Percentiles rank a stretch among this genome's conserved stretches.
Conservation (phyloP, 1,284 basidiomycete species). For the Rhodotorula sp. region DNA sequence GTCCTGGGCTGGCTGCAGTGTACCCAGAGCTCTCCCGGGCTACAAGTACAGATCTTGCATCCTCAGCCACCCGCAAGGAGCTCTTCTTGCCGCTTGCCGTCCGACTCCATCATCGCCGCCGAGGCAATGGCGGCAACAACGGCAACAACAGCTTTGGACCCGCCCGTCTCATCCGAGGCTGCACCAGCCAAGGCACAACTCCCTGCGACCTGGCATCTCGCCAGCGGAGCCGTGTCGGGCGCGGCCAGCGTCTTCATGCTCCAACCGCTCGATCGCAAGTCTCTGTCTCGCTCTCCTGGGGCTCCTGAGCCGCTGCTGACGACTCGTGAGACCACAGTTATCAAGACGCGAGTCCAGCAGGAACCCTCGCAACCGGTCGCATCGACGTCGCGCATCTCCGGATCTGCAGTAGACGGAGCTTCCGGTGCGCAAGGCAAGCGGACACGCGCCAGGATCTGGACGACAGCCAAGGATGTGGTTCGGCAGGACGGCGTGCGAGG, state of each 20-base stretch:
- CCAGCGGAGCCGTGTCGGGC: conserved; percentile 35
- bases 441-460: conserved; percentile 21
- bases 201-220: conserved; percentile 36
- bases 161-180: conserved; percentile 14
- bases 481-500: conserved; percentile 53
- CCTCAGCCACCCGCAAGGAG: background rate
- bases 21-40: no score
- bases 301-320: background rate
- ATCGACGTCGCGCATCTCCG: background rate
- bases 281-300: background rate
- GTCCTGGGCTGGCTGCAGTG: no score
- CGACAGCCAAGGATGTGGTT: conserved; percentile 49
- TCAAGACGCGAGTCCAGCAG: conserved; percentile 42
- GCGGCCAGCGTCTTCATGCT: conserved; percentile 32
- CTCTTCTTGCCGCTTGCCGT: background rate
- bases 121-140: background rate
- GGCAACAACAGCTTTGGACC: background rate
- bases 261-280: conserved; percentile 40
- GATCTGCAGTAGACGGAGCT: background rate
- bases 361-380: conserved; percentile 1
- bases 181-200: conserved; percentile 7
- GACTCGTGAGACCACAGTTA: conserved; percentile 13
- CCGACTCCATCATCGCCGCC: background rate
- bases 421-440: background rate
- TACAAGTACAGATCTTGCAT: background rate